Evolutionary conservation across 768 basidiomycete species (phyloP), one percentile per base, ranked within the genome.

Genomic region (Kockovaella imperatae): DNA sequence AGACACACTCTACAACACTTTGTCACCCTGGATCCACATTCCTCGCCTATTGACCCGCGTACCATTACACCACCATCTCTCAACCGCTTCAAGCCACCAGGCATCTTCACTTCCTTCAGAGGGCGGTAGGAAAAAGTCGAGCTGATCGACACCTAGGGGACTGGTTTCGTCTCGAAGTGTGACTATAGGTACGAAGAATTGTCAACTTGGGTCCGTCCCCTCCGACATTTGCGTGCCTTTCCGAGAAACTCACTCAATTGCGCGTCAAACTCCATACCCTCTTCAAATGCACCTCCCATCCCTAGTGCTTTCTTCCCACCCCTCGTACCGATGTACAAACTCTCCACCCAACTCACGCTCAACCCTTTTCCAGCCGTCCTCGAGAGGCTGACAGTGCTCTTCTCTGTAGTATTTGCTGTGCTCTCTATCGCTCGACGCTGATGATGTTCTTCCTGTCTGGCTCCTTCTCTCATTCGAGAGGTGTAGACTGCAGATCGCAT

Each of bases 31-130:
- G 3, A 90, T 77, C 84, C 86, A 93, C 69, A 88, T 76, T 3
- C 71, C 74, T 1, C 49, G 59, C 17, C 86, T 77, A 70, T 90
- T 90, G 42, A 77, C 75, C 4, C 60, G 60, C 60, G 86, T 82
- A 0, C 88, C 88, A 34, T 84, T 64, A 58, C 85, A 86, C 86
- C 87, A 91, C 89, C 89, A 90, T 63, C 83, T 86, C 69, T 91
- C 89, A 20, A 90, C 56, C 71, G 79, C 73, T 42, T 83, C 83
- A 35, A 74, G 71, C 45, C 77, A 42, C 45, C 25, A 41, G 45
- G 48, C 42, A 30, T 51, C 45, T 5, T 45, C 54, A 45, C 42
- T 45, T 14, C 42, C 32, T 11, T 38, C 29, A 11, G 17, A 14
- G 26, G 49, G 15, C 40, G 59, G 52, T 44, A 79, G 81, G 56